Evolutionary conservation across 495 filamentous ascomycete genomes (phyloP).

Genomic region (Aspergillus campestris): DNA sequence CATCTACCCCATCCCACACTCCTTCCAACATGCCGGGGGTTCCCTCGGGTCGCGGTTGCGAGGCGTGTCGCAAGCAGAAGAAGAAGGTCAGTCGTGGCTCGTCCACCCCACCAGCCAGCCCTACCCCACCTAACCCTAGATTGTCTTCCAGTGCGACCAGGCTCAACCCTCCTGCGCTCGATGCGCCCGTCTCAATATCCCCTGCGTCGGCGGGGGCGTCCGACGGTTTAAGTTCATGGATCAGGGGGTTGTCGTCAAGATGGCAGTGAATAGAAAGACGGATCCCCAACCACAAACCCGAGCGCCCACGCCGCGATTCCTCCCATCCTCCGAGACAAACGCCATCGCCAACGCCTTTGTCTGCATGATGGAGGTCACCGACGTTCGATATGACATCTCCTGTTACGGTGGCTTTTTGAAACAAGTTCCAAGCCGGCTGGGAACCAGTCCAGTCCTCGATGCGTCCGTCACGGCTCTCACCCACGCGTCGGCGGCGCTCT

Average conservation of each 20-base stretch:
- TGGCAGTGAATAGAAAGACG: not conserved
- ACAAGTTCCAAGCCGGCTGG: conserved; percentile 26
- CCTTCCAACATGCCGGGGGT: not conserved
- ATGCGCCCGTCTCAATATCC: conserved; percentile 30
- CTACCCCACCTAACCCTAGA: too few species aligned
- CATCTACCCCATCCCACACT: too few species aligned
- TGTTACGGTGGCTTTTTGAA: conserved; percentile 28
- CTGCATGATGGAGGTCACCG: conserved; percentile 16
- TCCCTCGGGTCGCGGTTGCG: not conserved
- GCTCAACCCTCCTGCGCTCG: conserved; percentile 27
- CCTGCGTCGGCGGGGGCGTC: conserved; percentile 33
- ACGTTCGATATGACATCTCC: conserved; percentile 25
- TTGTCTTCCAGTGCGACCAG: conserved; percentile 24
- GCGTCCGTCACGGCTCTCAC: conserved; percentile 24
- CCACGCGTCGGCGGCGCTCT: conserved; percentile 16
- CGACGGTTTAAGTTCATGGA: conserved; percentile 36
- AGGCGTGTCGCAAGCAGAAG: conserved; percentile 1
- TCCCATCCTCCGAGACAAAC: conserved; percentile 6
- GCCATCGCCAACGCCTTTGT: conserved; percentile 15
- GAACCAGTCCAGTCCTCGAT: conserved; percentile 27
- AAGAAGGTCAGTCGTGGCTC: not conserved
- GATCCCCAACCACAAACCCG: too few species aligned
- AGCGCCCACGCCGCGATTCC: not conserved
- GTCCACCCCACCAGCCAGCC: too few species aligned
- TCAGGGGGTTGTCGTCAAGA: conserved; percentile 1